Conservation (phyloP, 73 alveolate genomes). For the Halteria grandinella region DNA sequence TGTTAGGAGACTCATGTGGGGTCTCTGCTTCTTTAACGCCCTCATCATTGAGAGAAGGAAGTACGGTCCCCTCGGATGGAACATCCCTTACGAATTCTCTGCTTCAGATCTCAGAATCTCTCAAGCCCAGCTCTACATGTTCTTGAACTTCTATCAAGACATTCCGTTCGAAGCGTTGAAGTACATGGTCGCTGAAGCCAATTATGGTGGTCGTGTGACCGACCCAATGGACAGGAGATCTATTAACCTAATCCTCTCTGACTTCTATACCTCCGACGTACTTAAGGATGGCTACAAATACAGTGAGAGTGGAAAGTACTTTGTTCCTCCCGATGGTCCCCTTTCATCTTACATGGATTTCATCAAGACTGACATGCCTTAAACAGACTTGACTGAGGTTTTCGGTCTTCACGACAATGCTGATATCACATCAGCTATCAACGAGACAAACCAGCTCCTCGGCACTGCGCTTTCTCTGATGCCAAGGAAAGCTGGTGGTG, state of each 20-base stretch:
- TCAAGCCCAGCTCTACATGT: conserved; percentile 83
- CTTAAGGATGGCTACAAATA: conserved; percentile 91
- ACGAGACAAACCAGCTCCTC: conserved; percentile 89
- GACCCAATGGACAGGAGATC: conserved; percentile 99
- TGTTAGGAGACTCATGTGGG: conserved; percentile 92
- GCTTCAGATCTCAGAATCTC: conserved; percentile 89
- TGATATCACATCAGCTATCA: conserved; percentile 98
- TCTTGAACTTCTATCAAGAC: conserved; percentile 87
- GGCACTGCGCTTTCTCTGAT: conserved; percentile 90
- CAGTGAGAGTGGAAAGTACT: conserved; percentile 83
- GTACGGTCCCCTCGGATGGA: conserved; percentile 99
- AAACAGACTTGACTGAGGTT: conserved; percentile 96
- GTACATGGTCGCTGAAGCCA: conserved; percentile 99
- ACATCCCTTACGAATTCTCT: conserved; percentile 99
- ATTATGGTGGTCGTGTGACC: conserved; percentile 99
- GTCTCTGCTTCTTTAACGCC: conserved; percentile 99
- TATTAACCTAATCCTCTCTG: conserved; percentile 85
- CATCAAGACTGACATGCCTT: conserved; percentile 87
- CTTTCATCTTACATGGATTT: conserved; percentile 85
- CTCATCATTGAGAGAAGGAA: conserved; percentile 98
- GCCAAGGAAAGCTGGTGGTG: conserved; percentile 95
- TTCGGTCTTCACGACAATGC: conserved; percentile 99
- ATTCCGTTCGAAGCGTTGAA: conserved; percentile 99
- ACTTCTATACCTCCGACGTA: conserved; percentile 95
- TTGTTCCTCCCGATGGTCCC: conserved; percentile 90